Evolutionary conservation across 495 filamentous ascomycete genomes (phyloP).

Genomic region (Neohortaea acidophila): DNA sequence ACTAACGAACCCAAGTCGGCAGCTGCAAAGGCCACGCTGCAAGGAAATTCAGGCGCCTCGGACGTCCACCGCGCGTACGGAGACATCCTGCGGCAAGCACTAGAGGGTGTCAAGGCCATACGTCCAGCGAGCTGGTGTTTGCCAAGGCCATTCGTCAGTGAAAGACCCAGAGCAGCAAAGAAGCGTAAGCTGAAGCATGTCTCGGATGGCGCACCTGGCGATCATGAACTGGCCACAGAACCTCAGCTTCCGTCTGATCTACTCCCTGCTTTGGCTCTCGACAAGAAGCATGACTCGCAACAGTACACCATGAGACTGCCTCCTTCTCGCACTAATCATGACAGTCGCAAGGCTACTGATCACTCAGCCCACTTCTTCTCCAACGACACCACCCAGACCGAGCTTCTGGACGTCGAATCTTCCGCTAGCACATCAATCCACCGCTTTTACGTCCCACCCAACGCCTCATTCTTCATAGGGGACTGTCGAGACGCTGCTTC

Average conservation of each 20-base stretch:
- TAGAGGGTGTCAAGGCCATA: conserved; percentile 21
- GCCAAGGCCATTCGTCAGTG: conserved; percentile 16
- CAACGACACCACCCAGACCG: not conserved
- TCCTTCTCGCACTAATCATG: not conserved
- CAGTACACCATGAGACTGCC: not conserved
- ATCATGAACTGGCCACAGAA: not conserved
- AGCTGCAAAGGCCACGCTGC: conserved; percentile 15
- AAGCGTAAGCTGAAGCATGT: conserved; percentile 15
- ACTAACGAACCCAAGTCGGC: conserved; percentile 24
- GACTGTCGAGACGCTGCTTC: conserved; percentile 16
- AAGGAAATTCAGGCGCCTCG: conserved; percentile 5
- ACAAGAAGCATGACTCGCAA: not conserved
- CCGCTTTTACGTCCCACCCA: conserved; percentile 38
- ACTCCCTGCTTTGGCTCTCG: not conserved
- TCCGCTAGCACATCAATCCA: too few relatives aligned
- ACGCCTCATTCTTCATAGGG: conserved; percentile 36
- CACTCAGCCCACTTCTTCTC: not conserved
- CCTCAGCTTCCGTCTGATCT: not conserved
- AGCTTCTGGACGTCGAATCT: not conserved
- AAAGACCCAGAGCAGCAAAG: not conserved
- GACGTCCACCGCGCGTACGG: conserved; percentile 18
- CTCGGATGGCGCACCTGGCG: conserved; percentile 1
- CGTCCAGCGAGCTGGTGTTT: conserved; percentile 31
- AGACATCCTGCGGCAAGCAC: conserved; percentile 15
- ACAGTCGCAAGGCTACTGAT: not conserved